Conservation (phyloP, 2,329 filamentous ascomycete genomes). For the Podosphaera leucotricha region DNA sequence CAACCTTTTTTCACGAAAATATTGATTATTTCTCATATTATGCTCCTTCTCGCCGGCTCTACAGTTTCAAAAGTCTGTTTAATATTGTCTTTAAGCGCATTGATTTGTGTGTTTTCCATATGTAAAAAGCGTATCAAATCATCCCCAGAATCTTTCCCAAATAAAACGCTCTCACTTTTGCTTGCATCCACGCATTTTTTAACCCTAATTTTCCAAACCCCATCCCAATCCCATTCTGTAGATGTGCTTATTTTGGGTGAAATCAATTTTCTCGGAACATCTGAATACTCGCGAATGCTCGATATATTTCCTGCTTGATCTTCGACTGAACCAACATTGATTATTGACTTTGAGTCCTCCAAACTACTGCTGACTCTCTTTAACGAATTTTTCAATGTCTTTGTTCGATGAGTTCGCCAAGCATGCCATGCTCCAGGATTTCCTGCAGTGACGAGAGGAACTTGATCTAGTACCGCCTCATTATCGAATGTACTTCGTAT, state of each 20-base stretch:
- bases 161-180: constrained; percentile 57
- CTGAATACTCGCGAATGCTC: not conserved
- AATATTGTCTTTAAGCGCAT: constrained; percentile 33
- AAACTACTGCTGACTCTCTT: not conserved
- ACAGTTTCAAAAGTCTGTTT: constrained; percentile 22
- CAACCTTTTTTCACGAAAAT: too few species aligned
- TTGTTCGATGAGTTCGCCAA: constrained; percentile 49
- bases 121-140: constrained; percentile 51
- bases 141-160: constrained; percentile 38
- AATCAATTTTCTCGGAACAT: not conserved
- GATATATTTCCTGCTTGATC: not conserved
- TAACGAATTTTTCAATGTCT: constrained; percentile 20
- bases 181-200: constrained; percentile 55
- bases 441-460: constrained; percentile 62
- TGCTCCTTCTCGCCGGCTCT: constrained; percentile 4
- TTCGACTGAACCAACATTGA: not conserved
- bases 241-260: not conserved
- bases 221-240: constrained; percentile 71
- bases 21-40: not conserved
- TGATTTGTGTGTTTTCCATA: constrained; percentile 34
- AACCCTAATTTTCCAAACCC: constrained; percentile 83
- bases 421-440: constrained; percentile 89
- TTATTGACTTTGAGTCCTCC: not conserved
- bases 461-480: constrained; percentile 48
- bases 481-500: constrained; percentile 64